A percentile compares a stretch with the other conserved stretches of the same genome.
Conservation (phyloP, 2,329 filamentous ascomycete species). For the Amesomyces nigricolor region DNA sequence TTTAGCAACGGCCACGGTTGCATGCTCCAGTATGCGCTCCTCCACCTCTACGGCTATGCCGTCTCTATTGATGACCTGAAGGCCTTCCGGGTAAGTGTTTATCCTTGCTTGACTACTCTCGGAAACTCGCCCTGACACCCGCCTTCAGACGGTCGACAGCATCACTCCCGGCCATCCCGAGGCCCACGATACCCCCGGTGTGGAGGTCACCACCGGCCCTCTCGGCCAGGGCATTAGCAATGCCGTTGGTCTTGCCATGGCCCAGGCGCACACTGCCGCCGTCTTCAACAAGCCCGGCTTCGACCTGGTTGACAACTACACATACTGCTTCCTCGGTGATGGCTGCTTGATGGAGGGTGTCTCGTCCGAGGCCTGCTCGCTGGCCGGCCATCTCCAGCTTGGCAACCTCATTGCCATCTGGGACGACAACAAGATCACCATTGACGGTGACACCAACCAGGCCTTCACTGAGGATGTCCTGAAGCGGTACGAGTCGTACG, state of each 20-base stretch:
- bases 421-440: conserved; percentile 97
- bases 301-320: conserved; percentile 91
- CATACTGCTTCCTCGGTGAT: conserved; percentile 94
- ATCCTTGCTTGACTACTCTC: no score
- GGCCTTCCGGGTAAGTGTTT: conserved; percentile 77
- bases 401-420: conserved; percentile 96
- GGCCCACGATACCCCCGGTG: conserved; percentile 88
- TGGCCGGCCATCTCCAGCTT: conserved; percentile 93
- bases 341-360: conserved; percentile 98
- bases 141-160: conserved; percentile 48
- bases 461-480: conserved; percentile 95
- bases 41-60: conserved; percentile 91
- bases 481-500: conserved; percentile 94
- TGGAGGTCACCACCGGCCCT: conserved; percentile 97
- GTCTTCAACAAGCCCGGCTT: conserved; percentile 96
- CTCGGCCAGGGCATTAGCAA: conserved; percentile 97
- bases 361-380: conserved; percentile 83
- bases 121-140: conserved; percentile 5
- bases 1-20: conserved; percentile 93
- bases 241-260: conserved; percentile 95
- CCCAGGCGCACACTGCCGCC: conserved; percentile 84
- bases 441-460: conserved; percentile 90
- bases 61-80: conserved; percentile 88
- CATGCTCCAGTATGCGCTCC: conserved; percentile 98
- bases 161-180: conserved; percentile 96